A percentile compares a stretch with the other conserved stretches of the same genome.
Conservation (phyloP, 2,329 filamentous ascomycete genomes). For the Pyrenophora graminea region DNA sequence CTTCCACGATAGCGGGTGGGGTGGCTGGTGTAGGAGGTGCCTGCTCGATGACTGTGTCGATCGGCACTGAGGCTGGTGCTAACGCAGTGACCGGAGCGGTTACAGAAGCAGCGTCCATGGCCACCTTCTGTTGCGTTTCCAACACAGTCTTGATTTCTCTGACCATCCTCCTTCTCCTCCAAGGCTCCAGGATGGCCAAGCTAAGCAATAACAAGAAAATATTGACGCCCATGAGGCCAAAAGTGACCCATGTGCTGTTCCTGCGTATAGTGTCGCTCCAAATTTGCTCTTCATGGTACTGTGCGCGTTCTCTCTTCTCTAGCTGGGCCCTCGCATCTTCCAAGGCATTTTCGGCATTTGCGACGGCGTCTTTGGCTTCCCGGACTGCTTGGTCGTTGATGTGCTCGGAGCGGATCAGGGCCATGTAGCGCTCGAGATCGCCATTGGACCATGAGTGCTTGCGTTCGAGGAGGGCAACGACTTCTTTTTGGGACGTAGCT, state of each 20-base stretch:
- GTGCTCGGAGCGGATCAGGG: constrained; percentile 89
- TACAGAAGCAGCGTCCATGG: constrained; percentile 17
- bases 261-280: constrained; percentile 97
- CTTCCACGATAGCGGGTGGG: constrained; percentile 7
- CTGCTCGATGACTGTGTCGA: constrained; percentile 25
- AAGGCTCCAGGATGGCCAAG: constrained; percentile 90
- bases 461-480: constrained; percentile 88
- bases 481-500: constrained; percentile 89
- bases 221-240: constrained; percentile 97
- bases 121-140: constrained; percentile 38
- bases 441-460: constrained; percentile 88
- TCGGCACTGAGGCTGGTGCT: constrained; percentile 9
- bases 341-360: constrained; percentile 75
- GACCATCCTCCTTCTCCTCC: constrained; percentile 80
- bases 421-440: constrained; percentile 93
- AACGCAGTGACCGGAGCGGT: constrained; percentile 6
- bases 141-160: constrained; percentile 63
- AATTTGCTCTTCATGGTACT: constrained; percentile 98
- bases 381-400: constrained; percentile 84
- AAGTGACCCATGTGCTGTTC: constrained; percentile 98
- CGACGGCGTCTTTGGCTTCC: constrained; percentile 71
- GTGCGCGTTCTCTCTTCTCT: constrained; percentile 79
- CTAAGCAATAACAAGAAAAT: constrained; percentile 84
- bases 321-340: constrained; percentile 76
- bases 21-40: not conserved